Evolutionary conservation across 2,329 filamentous ascomycete species (phyloP), one percentile per base, ranked within the genome.

Genomic region (Xylaria digitata): DNA sequence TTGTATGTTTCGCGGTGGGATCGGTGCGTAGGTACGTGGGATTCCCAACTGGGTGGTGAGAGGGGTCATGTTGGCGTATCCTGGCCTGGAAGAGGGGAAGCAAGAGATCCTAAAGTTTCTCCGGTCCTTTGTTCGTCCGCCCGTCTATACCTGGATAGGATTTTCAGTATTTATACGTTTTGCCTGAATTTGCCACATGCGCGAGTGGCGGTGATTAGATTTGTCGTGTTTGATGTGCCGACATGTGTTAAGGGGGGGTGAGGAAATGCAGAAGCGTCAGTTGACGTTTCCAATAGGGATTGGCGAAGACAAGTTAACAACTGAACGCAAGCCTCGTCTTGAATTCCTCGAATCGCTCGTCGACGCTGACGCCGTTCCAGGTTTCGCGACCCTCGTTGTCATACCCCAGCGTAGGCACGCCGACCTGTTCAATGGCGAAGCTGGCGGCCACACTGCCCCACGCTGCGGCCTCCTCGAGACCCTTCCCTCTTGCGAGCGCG

Each of bases 351-450:
- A 90, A 76, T 59, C 89, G 82, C 21, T 85, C 81, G 5, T 83
- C 77, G 4, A 90, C 86, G 26, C 75, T 75, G 6, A 83, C 81
- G 1, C 85, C 86, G 74, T 91, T 91, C 89, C 89, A 91, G 19
- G 81, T 85, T 78, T 91, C 89, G 23, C 74, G 71, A 6, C 82
- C 84, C 8, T 78, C 79, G 58, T 83, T 79, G 54, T 75, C 74
- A 50, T 69, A 60, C 1, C 77, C 81, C 13, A 94, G 75, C 0
- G 78, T 77, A 0, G 95, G 95, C 78, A 96, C 87, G 0, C 96
- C 95, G 59, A 97, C 89, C 78, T 99, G 96, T 80, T 99, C 94
- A 74, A 99, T 97, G 17, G 93, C 93, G 78, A 97, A 96, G 75
- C 94, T 94, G 7, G 96, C 95, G 1, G 93, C 91, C 6, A 98